phyloP scores from a whole-genome alignment of 75 land plant species.

The Adiantum capillusveneris region DNA sequence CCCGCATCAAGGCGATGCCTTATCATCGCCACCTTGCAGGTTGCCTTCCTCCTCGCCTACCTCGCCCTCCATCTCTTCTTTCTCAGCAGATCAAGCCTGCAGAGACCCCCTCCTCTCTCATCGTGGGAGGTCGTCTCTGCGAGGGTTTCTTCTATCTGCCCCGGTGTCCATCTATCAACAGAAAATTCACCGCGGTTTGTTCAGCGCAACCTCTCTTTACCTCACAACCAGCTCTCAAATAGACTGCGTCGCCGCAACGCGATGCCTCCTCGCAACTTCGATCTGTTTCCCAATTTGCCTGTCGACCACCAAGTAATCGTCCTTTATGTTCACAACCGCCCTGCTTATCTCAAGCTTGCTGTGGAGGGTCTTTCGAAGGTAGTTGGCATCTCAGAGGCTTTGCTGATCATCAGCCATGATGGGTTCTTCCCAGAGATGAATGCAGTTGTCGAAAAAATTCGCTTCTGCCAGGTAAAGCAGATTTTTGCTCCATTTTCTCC shows the following conservation, averaged over 20 bases:
- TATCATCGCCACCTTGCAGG: neutral
- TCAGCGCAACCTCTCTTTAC: constrained; percentile 13
- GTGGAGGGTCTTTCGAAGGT: constrained; percentile 64
- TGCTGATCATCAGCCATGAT: constrained; percentile 93
- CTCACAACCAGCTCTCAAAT: constrained; percentile 39
- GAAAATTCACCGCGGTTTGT: neutral
- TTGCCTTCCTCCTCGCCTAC: neutral
- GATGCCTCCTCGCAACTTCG: constrained; percentile 64
- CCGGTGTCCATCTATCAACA: neutral
- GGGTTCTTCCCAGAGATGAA: constrained; percentile 94
- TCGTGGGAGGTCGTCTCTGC: neutral
- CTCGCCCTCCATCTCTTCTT: constrained; percentile 1
- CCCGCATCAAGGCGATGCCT: neutral
- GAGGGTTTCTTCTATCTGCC: neutral
- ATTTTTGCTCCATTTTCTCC: constrained; percentile 94
- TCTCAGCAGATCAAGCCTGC: neutral
- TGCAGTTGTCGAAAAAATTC: constrained; percentile 53
- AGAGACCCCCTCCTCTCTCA: neutral
- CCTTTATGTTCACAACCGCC: constrained; percentile 91
- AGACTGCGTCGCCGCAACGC: constrained; percentile 40
- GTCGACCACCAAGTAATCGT: constrained; percentile 62
- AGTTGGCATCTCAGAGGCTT: constrained; percentile 76
- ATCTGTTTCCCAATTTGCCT: constrained; percentile 65
- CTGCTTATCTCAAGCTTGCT: constrained; percentile 68
- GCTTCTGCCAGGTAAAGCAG: constrained; percentile 95